Evolutionary conservation across 208 protist species (phyloP).

Genomic region (Trypanosoma caninum): DNA sequence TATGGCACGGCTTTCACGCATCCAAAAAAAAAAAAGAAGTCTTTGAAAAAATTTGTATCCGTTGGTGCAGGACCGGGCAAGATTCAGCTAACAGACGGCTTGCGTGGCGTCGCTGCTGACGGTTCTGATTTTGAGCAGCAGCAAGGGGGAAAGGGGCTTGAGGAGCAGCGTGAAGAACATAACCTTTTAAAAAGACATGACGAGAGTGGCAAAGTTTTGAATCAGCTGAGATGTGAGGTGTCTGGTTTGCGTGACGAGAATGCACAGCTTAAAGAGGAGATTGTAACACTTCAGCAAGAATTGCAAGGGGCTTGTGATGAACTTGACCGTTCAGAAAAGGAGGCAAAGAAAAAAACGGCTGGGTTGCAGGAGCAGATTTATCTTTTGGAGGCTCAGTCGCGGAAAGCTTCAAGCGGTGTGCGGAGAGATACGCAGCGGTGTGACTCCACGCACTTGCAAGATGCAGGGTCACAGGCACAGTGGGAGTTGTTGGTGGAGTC

Average conservation of each 20-base stretch:
- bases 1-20: conserved; percentile 23
- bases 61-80: conserved; percentile 11
- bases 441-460: conserved; percentile 35
- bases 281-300: conserved; percentile 38
- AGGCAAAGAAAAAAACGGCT: conserved; percentile 30
- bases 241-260: conserved; percentile 48
- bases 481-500: not conserved
- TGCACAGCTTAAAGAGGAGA: conserved; percentile 42
- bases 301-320: conserved; percentile 43
- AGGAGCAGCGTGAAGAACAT: no score
- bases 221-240: no score
- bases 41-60: conserved; percentile 15
- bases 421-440: conserved; percentile 30
- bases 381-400: conserved; percentile 10
- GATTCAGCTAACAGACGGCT: conserved; percentile 11
- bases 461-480: conserved; percentile 34
- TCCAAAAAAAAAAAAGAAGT: conserved; percentile 9
- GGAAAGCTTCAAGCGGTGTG: not conserved
- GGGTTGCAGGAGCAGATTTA: conserved; percentile 40
- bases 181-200: no score
- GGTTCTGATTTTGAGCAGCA: not conserved
- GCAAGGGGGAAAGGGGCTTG: no score
- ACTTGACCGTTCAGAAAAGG: conserved; percentile 28
- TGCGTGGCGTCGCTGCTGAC: not conserved
- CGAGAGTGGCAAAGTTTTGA: no score